Evolutionary conservation across 1,284 basidiomycete genomes (phyloP).

Genomic region (Moniliella sp.): DNA sequence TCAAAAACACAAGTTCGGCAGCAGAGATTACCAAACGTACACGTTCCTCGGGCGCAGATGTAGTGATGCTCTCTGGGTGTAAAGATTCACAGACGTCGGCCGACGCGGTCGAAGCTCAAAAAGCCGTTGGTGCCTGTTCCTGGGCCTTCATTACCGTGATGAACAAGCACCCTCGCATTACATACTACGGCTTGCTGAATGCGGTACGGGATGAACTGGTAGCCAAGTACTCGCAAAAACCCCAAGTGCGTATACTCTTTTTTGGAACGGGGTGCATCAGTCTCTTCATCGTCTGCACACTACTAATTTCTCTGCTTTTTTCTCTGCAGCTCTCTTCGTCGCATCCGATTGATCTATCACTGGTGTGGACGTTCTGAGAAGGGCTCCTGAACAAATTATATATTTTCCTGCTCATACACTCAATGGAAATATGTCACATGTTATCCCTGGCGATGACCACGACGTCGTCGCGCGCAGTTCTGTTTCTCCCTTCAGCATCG

Average conservation of each 20-base stretch:
- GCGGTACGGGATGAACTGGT: slow-evolving; percentile 19
- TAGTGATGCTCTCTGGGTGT: slow-evolving; percentile 46
- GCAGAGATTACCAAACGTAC: slow-evolving; percentile 47
- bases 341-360: no score
- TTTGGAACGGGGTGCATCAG: slow-evolving; percentile 29
- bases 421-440: no score
- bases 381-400: no score
- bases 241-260: slow-evolving; percentile 37
- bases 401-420: no score
- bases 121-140: slow-evolving; percentile 47
- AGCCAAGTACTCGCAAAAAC: slow-evolving; percentile 30
- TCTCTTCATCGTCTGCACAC: slow-evolving; percentile 21
- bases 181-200: slow-evolving; percentile 27
- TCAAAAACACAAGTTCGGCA: slow-evolving; percentile 41
- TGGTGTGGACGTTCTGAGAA: no score
- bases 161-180: slow-evolving; percentile 39
- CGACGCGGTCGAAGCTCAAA: slow-evolving; percentile 58
- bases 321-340: no score
- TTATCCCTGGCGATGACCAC: no score
- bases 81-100: slow-evolving; percentile 82
- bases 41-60: slow-evolving; percentile 56
- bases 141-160: slow-evolving; percentile 27
- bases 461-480: no score
- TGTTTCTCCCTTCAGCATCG: no score
- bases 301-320: no score